Percentiles rank a stretch among this genome's conserved stretches.
phyloP scores from a whole-genome alignment of 2,329 filamentous ascomycete species.

The Rhytidhysteron rufulum region DNA sequence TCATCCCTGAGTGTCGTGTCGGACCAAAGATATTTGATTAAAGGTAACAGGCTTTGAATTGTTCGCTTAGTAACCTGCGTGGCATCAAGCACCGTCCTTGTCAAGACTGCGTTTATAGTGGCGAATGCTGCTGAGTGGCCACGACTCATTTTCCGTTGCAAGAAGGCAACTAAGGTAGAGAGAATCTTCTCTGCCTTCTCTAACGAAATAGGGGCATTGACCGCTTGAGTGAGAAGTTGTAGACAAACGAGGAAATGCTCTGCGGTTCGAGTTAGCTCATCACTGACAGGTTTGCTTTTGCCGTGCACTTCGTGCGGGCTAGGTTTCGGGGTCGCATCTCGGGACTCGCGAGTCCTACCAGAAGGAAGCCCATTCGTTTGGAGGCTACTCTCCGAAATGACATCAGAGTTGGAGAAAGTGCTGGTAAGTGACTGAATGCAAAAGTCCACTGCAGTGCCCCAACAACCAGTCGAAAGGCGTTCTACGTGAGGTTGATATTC shows the following conservation, averaged over 20 bases:
- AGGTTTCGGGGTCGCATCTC: constrained; percentile 20
- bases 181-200: constrained; percentile 56
- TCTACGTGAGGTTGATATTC: constrained; percentile 75
- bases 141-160: constrained; percentile 59
- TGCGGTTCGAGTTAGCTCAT: constrained; percentile 20
- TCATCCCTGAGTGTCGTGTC: constrained; percentile 61
- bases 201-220: constrained; percentile 66
- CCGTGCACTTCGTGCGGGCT: constrained; percentile 19
- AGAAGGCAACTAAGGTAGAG: constrained; percentile 54
- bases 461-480: constrained; percentile 65
- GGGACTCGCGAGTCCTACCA: constrained; percentile 25
- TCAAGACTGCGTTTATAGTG: constrained; percentile 68
- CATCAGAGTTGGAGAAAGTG: constrained; percentile 21
- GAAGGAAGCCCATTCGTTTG: constrained; percentile 20
- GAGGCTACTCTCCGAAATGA: constrained; percentile 22
- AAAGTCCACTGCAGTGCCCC: constrained; percentile 68
- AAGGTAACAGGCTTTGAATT: constrained; percentile 60
- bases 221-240: constrained; percentile 57
- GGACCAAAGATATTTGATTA: constrained; percentile 75
- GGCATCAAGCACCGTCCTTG: constrained; percentile 64
- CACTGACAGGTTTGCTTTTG: constrained; percentile 15
- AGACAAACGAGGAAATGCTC: constrained; percentile 58
- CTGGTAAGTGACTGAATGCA: constrained; percentile 59
- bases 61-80: constrained; percentile 58
- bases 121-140: constrained; percentile 71